Base-by-base conservation (phyloP, 2,329 filamentous ascomycete genomes). In the Metarhizium robertsii region DNA sequence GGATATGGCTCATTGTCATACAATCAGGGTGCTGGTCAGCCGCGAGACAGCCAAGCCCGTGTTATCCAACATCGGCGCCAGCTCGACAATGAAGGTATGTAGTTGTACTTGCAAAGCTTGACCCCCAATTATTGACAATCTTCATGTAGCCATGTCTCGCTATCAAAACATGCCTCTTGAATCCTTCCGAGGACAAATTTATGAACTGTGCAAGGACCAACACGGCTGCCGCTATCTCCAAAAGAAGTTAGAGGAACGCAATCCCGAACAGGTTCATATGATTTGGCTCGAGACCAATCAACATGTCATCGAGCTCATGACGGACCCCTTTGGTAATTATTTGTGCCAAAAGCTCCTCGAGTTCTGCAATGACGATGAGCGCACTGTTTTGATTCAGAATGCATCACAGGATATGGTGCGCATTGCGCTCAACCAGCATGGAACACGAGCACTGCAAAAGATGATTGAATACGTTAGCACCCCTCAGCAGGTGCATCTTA, bases 381-480 rank as follows among this genome's bases (percentile, higher is more conserved):
- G 94, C 61, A 97, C 92, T 54, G 84, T 86, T 47, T 82, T 99
- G 59, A 95, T 99, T 64, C 85, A 92, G 71, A 96, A 95, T 64
- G 91, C 94, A 45, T 84, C 90, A 18, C 81, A 85, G 53, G 86
- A 92, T 60, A 89, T 99, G 78, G 90, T 95, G 29, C 86, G 86
- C 64, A 96, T 99, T 66, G 94, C 94, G 30, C 77, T 97, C 58
- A 97, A 99, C 73, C 92, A 96, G 75, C 94, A 99, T 69, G 94
- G 94, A 62, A 99, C 94, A 57, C 86, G 94, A 54, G 94, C 94
- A 60, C 76, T 99, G 57, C 94, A 99, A 76, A 99, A 97, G 80
- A 99, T 99, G 94, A 99, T 99, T 62, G 94, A 99, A 73, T 95
- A 90, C 69, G 89, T 99, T 66, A 88, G 86, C 53, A 95, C 90